Conservation (phyloP, 2,329 filamentous ascomycete genomes). For the Trichoderma gracile region DNA sequence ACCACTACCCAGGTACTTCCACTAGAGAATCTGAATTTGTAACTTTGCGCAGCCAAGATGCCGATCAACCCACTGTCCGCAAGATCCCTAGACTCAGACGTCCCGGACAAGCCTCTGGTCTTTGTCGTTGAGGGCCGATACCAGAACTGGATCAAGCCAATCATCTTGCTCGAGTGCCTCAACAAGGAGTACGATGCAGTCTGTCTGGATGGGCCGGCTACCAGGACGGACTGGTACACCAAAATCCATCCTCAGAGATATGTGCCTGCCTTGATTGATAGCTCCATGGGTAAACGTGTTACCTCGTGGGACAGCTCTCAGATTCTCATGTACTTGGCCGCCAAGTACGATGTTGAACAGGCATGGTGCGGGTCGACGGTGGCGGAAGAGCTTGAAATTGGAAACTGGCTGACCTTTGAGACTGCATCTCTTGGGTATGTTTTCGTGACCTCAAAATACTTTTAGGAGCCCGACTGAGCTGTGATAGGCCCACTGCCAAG, state of each 20-base stretch:
- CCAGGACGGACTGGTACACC: conserved; percentile 20
- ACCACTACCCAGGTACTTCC: no score
- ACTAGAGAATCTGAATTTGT: neutral
- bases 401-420: conserved; percentile 25
- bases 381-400: conserved; percentile 15
- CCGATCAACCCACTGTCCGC: conserved; percentile 16
- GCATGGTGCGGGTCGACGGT: neutral
- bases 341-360: conserved; percentile 18
- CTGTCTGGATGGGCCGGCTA: conserved; percentile 17
- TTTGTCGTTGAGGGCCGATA: conserved; percentile 23
- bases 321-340: conserved; percentile 15
- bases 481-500: conserved; percentile 13
- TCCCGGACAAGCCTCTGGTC: conserved; percentile 23
- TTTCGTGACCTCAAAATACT: neutral
- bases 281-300: conserved; percentile 14
- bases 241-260: conserved; percentile 25
- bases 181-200: conserved; percentile 12
- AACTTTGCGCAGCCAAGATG: neutral
- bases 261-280: conserved; percentile 23
- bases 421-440: conserved; percentile 24
- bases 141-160: conserved; percentile 26
- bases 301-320: conserved; percentile 24
- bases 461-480: neutral
- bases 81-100: conserved; percentile 14
- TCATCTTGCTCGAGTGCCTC: conserved; percentile 20